These are phyloP conservation scores for Dictyostelium brefeldianum DNA, from an alignment of 78 protist genomes.

Conservation along the genomic window DNA sequence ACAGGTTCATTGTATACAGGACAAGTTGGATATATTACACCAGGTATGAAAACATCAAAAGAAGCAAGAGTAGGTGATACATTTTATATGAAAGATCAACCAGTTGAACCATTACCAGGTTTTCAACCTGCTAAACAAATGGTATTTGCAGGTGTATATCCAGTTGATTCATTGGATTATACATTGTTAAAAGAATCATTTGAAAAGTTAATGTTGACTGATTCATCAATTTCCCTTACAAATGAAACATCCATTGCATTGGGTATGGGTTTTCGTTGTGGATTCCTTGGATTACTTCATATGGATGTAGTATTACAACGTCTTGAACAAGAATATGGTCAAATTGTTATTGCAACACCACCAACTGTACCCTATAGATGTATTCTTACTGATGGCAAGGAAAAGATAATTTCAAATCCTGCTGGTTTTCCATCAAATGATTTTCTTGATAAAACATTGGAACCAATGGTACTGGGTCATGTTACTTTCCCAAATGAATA, in stretches of 20 bases:
- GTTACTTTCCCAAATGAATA: conserved; percentile 84
- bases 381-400: conserved; percentile 26
- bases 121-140: conserved; percentile 88
- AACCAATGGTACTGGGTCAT: conserved; percentile 86
- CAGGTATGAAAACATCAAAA: conserved; percentile 73
- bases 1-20: conserved; percentile 85
- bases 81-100: conserved; percentile 44
- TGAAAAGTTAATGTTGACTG: conserved; percentile 87
- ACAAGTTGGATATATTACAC: conserved; percentile 93
- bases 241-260: conserved; percentile 83
- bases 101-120: conserved; percentile 87
- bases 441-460: conserved; percentile 19
- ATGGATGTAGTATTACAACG: conserved; percentile 94
- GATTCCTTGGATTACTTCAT: conserved; percentile 97
- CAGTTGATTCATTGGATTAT: conserved; percentile 65
- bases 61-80: conserved; percentile 97
- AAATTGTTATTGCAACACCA: conserved; percentile 88
- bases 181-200: conserved; percentile 60
- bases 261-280: conserved; percentile 95
- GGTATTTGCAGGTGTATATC: conserved; percentile 90
- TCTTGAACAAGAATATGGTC: conserved; percentile 87
- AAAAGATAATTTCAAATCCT: conserved; percentile 59
- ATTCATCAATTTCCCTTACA: conserved; percentile 77
- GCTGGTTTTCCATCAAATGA: conserved; percentile 47
- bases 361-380: conserved; percentile 92